Conservation (phyloP, 148 eudicot genomes). For the Pharnaceum exiguum region DNA sequence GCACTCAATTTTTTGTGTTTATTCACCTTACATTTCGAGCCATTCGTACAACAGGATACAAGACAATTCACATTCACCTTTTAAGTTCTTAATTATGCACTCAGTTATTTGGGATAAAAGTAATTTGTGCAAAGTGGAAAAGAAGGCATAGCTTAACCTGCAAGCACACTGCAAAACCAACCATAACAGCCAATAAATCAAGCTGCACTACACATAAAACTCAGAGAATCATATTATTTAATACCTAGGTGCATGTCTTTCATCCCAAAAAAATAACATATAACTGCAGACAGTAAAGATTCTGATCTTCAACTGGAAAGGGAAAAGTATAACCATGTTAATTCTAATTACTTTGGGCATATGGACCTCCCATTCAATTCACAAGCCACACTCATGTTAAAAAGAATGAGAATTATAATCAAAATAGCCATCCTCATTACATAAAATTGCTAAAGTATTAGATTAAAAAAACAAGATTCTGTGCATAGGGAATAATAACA, state of each 20-base stretch:
- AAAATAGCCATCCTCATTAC: not conserved
- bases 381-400: constrained; percentile 7
- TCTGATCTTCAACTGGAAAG: constrained; percentile 14
- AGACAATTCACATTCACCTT: constrained; percentile 3
- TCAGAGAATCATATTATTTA: constrained; percentile 8
- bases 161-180: constrained; percentile 8
- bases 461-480: constrained; percentile 10
- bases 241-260: constrained; percentile 8
- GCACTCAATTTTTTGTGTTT: not conserved
- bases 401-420: constrained; percentile 1
- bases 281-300: not conserved
- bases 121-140: constrained; percentile 13
- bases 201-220: constrained; percentile 11
- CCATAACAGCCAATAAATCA: constrained; percentile 11
- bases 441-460: constrained; percentile 15
- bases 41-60: not conserved
- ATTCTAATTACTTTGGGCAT: constrained; percentile 14
- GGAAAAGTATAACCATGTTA: constrained; percentile 12
- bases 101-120: constrained; percentile 6
- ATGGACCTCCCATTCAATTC: not conserved
- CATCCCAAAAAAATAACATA: not conserved
- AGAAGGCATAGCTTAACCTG: not conserved
- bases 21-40: not conserved
- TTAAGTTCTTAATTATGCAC: constrained; percentile 6
- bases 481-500: constrained; percentile 31